Evolutionary conservation across 371 early-diverging fungal species (phyloP).

Genomic region (Rhizopus delemar): DNA sequence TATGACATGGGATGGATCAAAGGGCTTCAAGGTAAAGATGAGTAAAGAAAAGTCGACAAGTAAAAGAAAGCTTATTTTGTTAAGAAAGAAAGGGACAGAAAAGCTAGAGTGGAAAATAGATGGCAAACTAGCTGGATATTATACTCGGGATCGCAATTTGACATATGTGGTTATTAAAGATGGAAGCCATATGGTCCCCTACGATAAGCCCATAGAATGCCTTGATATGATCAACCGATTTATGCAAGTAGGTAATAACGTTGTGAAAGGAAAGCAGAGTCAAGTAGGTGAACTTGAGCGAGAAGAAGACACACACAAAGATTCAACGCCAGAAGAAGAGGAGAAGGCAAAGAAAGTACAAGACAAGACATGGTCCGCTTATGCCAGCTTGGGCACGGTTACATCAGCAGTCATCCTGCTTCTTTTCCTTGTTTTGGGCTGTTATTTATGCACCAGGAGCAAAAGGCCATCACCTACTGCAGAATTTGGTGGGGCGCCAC

Average conservation of each 20-base stretch:
- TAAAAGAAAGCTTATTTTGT: not conserved
- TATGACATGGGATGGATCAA: slow-evolving; percentile 74
- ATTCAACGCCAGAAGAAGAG: slow-evolving; percentile 3
- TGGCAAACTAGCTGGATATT: slow-evolving; percentile 55
- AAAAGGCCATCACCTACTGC: slow-evolving; percentile 14
- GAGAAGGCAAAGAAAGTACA: not conserved
- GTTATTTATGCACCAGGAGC: slow-evolving; percentile 33
- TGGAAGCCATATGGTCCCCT: slow-evolving; percentile 83
- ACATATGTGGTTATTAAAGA: slow-evolving; percentile 68
- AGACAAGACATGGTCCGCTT: slow-evolving; percentile 8
- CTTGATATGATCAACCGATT: slow-evolving; percentile 78
- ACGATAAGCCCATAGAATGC: slow-evolving; percentile 66
- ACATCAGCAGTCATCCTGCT: slow-evolving; percentile 33
- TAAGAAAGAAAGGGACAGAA: slow-evolving; percentile 25
- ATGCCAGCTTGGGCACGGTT: slow-evolving; percentile 30
- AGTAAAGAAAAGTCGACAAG: not conserved
- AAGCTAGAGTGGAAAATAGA: slow-evolving; percentile 60
- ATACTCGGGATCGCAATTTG: slow-evolving; percentile 66
- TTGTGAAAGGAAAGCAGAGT: slow-evolving; percentile 36
- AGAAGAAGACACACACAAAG: slow-evolving; percentile 3
- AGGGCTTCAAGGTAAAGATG: slow-evolving; percentile 51
- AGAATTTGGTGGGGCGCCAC: slow-evolving; percentile 29
- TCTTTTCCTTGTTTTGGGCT: slow-evolving; percentile 26
- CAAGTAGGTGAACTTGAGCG: slow-evolving; percentile 27
- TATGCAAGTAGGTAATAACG: slow-evolving; percentile 55